Evolutionary conservation across 306 rosid genomes (phyloP), one percentile per base, ranked within the genome.

Genomic region (Medicago lupulina): DNA sequence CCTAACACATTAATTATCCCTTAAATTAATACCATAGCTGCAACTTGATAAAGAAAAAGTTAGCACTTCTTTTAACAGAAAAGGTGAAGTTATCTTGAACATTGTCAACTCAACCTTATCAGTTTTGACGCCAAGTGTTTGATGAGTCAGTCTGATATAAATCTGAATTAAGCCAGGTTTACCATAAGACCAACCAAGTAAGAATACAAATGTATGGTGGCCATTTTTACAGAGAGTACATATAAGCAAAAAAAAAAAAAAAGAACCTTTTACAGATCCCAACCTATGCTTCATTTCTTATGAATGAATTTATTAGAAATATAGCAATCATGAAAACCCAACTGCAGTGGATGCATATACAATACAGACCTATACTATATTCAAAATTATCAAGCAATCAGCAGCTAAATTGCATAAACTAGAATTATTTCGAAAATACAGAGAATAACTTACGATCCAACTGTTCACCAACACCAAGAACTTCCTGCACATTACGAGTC

Each of bases 401-500:
- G 69, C 39, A 80, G 58, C 62, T 12, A 74, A 73, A 76, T 69
- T 43, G 43, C 50, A 28, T 71, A 36, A 65, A 77, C 34, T 55
- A 76, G 47, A 67, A 76, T 36, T 54, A 70, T 54, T 81, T 54
- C 70, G 58, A 69, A 39, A 84, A 47, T 79, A 51, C 67, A 73
- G 77, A 36, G 61, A 85, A 75, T 64, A 53, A 64, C 99, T 89
- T 92, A 96, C 99, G 98, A 82, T 96, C 98, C 92, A 96, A 88
- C 85, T 92, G 96, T 89, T 96, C 98, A 61, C 99, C 99, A 75
- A 96, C 99, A 81, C 99, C 99, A 78, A 96, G 96, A 85, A 96
- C 98, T 81, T 96, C 99, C 87, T 92, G 99, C 85, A 96, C 99
- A 87, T 96, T 96, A 18, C 99, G 97, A 57, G 99, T 96, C 98